These are phyloP conservation scores for Firmiana major DNA, from an alignment of 345 rosid genomes.

Conservation along the genomic window DNA sequence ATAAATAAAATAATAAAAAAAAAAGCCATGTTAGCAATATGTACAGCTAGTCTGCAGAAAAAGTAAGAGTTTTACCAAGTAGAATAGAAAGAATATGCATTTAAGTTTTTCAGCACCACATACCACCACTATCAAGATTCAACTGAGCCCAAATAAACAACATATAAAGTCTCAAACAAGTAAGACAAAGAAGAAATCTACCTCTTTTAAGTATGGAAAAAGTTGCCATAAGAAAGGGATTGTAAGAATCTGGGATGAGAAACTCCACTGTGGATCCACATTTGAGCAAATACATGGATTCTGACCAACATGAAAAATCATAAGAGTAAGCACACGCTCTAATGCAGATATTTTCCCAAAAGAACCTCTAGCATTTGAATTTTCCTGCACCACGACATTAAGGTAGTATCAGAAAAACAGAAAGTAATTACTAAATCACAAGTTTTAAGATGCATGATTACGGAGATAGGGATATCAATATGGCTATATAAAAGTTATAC, in stretches of 20 bases:
- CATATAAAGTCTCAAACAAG: background rate
- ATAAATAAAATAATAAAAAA: background rate
- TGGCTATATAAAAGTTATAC: constrained; percentile 1
- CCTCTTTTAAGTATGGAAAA: constrained; percentile 82
- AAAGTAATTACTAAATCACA: background rate
- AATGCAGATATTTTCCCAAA: constrained; percentile 43
- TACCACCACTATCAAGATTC: background rate
- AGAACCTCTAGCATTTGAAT: constrained; percentile 22
- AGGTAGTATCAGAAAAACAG: constrained; percentile 10
- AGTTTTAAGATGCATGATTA: background rate
- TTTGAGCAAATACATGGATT: constrained; percentile 62
- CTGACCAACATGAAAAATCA: constrained; percentile 64
- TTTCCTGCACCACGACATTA: constrained; percentile 51
- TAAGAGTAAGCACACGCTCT: constrained; percentile 52
- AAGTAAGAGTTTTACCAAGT: background rate
- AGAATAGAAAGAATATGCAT: background rate
- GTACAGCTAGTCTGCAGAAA: background rate
- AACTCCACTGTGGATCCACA: constrained; percentile 64
- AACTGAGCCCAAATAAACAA: background rate
- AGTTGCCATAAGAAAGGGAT: constrained; percentile 78
- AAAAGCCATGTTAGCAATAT: background rate
- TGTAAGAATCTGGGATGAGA: constrained; percentile 83
- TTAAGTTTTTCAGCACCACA: background rate
- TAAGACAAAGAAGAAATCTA: constrained; percentile 23
- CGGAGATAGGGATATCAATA: background rate